Evolutionary conservation across 306 rosid species (phyloP).

Genomic region (Vicia faba): DNA sequence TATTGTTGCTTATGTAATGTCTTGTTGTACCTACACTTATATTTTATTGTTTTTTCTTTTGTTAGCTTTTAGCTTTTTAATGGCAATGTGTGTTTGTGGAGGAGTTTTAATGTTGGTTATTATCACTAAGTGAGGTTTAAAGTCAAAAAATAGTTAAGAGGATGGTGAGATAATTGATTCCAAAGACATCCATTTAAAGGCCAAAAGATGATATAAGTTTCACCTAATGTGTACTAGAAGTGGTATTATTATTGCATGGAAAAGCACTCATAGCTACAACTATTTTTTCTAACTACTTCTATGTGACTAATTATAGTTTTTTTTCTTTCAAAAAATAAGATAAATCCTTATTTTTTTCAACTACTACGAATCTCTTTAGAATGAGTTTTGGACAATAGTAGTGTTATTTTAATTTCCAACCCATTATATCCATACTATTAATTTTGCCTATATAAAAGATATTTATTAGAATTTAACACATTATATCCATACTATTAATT

Average conservation of each 20-base stretch:
- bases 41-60: not conserved
- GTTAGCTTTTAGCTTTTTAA: not conserved
- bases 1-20: not conserved
- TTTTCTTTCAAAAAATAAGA: too few relatives aligned
- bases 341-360: too few relatives aligned
- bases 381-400: too few relatives aligned
- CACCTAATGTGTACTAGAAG: constrained; percentile 31
- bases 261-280: not conserved
- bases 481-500: too few relatives aligned
- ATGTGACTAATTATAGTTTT: too few relatives aligned
- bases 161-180: constrained; percentile 50
- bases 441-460: too few relatives aligned
- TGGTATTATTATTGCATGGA: constrained; percentile 6
- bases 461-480: too few relatives aligned
- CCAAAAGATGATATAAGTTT: constrained; percentile 15
- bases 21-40: not conserved
- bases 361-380: too few relatives aligned
- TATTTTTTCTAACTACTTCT: not conserved
- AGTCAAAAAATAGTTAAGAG: constrained; percentile 43
- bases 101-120: not conserved
- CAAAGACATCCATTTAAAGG: constrained; percentile 16
- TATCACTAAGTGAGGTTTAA: not conserved
- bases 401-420: too few relatives aligned
- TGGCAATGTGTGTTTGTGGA: not conserved
- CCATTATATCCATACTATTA: too few relatives aligned